Evolutionary conservation across 352 stramenopile genomes (phyloP).

Genomic region (Phytophthora kernoviae): DNA sequence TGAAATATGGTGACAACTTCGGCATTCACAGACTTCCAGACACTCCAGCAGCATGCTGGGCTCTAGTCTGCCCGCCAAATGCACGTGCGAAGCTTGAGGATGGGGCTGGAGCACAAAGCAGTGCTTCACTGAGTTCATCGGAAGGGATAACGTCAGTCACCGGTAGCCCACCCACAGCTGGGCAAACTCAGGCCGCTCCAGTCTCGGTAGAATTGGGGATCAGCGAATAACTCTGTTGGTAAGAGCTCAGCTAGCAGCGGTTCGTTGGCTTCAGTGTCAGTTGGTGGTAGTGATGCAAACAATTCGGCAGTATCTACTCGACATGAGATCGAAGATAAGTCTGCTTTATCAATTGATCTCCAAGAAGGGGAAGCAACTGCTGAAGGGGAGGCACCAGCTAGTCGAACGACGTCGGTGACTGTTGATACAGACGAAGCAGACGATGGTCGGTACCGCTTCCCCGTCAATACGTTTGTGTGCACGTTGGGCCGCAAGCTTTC

Average conservation of each 20-base stretch:
- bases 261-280: neutral
- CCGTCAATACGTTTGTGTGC: conserved; percentile 87
- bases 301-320: conserved; percentile 13
- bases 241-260: conserved; percentile 15
- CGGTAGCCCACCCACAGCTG: neutral
- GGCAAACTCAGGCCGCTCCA: conserved; percentile 2
- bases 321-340: conserved; percentile 15
- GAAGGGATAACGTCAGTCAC: conserved; percentile 16
- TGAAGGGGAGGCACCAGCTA: conserved; percentile 17
- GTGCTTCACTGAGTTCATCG: neutral
- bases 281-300: neutral
- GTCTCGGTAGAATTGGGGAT: neutral
- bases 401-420: conserved; percentile 35
- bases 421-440: conserved; percentile 40
- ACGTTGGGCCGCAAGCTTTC: conserved; percentile 82
- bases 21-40: conserved; percentile 74
- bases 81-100: conserved; percentile 71
- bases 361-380: conserved; percentile 4
- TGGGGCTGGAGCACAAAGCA: conserved; percentile 13
- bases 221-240: neutral
- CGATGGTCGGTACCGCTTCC: conserved; percentile 68
- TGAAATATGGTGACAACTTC: conserved; percentile 82
- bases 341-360: conserved; percentile 15
- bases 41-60: conserved; percentile 77
- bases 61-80: conserved; percentile 69